A percentile compares a stretch with the other conserved stretches of the same genome.
Evolutionary conservation across 225 moss, liverwort and hornwort species (phyloP).

Genomic region (Rhytidiadelphus loreus): DNA sequence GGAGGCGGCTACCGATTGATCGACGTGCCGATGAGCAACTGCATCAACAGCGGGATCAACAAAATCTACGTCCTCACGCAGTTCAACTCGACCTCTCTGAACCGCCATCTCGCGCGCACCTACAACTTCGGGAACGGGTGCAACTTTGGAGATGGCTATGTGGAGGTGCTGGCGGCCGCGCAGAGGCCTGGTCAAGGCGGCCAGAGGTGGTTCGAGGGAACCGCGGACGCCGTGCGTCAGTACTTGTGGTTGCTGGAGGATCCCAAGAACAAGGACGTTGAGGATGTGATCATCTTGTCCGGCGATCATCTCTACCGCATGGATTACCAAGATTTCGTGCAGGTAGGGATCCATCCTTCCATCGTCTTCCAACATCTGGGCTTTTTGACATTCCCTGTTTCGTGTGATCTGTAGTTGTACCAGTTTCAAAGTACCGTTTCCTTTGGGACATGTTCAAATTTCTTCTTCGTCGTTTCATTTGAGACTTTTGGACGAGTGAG

Average conservation of each 20-base stretch:
- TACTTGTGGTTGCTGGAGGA: constrained; percentile 88
- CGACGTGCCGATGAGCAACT: constrained; percentile 64
- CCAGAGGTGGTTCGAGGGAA: constrained; percentile 73
- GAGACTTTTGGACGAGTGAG: neutral
- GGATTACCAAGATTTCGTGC: constrained; percentile 82
- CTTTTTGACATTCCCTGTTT: neutral
- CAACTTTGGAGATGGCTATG: constrained; percentile 50
- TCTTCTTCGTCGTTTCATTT: neutral
- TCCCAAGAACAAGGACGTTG: constrained; percentile 67
- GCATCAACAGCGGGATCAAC: constrained; percentile 57
- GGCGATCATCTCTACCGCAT: constrained; percentile 95
- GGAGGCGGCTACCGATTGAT: constrained; percentile 47
- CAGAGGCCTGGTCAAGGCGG: constrained; percentile 61
- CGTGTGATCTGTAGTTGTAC: neutral
- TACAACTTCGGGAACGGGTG: constrained; percentile 49
- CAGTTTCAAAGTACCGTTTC: neutral
- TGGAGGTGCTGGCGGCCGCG: constrained; percentile 69
- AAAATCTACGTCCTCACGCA: constrained; percentile 55
- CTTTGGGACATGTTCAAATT: neutral
- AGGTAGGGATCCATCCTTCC: constrained; percentile 13
- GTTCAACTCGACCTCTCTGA: constrained; percentile 44
- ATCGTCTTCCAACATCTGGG: no score
- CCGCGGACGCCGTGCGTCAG: constrained; percentile 78
- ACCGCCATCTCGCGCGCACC: constrained; percentile 45
- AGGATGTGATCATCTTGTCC: constrained; percentile 73